These are phyloP conservation scores for Stagonosporopsis vannaccii DNA, from an alignment of 2,329 filamentous ascomycete species.

Conservation along the genomic window DNA sequence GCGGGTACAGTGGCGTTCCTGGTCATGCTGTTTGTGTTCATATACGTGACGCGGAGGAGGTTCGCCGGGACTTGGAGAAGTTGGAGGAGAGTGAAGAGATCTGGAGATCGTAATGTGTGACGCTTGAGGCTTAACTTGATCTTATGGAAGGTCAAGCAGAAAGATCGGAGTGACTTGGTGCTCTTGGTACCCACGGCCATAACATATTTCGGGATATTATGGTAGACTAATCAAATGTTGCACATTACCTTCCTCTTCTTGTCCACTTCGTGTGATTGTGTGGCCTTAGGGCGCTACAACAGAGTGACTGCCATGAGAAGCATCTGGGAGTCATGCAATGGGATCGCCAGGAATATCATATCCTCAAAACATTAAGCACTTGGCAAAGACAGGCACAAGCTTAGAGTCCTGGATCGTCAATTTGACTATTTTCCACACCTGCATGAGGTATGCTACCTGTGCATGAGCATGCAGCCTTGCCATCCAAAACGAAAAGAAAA, in stretches of 20 bases:
- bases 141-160: not conserved
- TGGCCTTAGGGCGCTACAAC: too few relatives aligned
- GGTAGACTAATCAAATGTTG: not conserved
- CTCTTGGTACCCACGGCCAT: not conserved
- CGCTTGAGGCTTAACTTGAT: not conserved
- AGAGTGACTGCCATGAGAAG: not conserved
- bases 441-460: constrained; percentile 5
- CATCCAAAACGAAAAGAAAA: not conserved
- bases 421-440: constrained; percentile 12
- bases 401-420: not conserved
- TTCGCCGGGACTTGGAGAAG: constrained; percentile 37
- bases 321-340: too few relatives aligned
- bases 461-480: constrained; percentile 6
- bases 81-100: constrained; percentile 21
- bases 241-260: not conserved
- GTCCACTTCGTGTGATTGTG: not conserved
- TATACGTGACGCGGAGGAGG: constrained; percentile 33
- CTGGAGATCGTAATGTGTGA: constrained; percentile 13
- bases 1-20: constrained; percentile 25
- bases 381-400: not conserved
- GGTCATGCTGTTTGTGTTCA: constrained; percentile 25
- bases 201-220: not conserved
- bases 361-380: not conserved
- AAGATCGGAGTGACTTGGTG: not conserved
- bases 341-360: not conserved